Percentiles rank a stretch among this genome's conserved stretches.
Evolutionary conservation across 345 rosid species (phyloP).

Genomic region (Murraya koenigii): DNA sequence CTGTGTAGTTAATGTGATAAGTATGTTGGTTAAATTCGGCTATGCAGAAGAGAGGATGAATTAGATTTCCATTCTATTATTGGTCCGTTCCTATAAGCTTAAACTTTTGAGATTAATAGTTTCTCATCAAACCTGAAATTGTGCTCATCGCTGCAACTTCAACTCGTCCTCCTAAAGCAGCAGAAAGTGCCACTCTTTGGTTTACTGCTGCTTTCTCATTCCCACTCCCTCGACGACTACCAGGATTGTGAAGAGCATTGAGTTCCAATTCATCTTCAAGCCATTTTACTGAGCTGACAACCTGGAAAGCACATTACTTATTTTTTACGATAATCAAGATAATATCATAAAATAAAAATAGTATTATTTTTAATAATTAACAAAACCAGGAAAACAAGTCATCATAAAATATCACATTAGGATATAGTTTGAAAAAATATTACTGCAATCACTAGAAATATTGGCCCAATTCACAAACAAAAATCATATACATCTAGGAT

Average conservation of each 20-base stretch:
- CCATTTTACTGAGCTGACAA: constrained; percentile 98
- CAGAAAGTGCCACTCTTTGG: constrained; percentile 88
- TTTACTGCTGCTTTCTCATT: constrained; percentile 89
- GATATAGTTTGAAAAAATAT: constrained; percentile 7
- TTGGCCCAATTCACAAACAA: background rate
- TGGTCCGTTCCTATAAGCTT: background rate
- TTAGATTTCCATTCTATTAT: background rate
- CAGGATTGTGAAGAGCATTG: constrained; percentile 92
- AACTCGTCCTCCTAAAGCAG: constrained; percentile 93
- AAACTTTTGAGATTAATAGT: background rate
- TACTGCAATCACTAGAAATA: constrained; percentile 5
- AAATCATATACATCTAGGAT: background rate
- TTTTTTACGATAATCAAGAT: background rate
- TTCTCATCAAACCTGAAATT: constrained; percentile 65
- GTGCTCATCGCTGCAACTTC: constrained; percentile 85
- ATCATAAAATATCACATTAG: constrained; percentile 11
- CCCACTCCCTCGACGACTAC: constrained; percentile 89
- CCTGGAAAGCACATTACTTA: constrained; percentile 40
- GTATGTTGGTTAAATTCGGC: background rate
- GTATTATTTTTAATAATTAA: no score
- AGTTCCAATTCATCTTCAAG: constrained; percentile 99
- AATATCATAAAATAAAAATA: no score
- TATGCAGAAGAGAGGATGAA: background rate
- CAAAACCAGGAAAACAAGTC: background rate
- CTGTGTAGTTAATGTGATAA: background rate